A percentile compares a stretch with the other conserved stretches of the same genome.
Conservation (phyloP, 2,329 filamentous ascomycete species). For the Graphiopsis chlorocephala region DNA sequence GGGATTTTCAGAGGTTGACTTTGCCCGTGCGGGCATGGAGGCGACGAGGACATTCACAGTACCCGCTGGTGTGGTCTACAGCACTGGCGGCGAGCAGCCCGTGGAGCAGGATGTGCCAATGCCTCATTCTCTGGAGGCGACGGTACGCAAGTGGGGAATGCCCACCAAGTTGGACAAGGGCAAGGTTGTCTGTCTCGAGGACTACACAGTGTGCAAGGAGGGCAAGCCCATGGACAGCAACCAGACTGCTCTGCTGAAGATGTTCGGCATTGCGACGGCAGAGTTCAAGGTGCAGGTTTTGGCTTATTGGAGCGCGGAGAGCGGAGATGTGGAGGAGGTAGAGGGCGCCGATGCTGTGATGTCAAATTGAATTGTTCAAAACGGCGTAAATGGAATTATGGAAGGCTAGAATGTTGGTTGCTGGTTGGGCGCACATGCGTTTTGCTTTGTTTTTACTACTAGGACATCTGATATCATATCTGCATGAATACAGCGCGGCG, state of each 20-base stretch:
- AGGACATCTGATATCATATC: conserved; percentile 16
- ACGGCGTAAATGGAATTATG: conserved; percentile 8
- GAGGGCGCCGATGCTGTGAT: conserved; percentile 19
- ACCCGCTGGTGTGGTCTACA: conserved; percentile 78
- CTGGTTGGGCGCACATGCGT: conserved; percentile 14
- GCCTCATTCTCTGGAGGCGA: conserved; percentile 85
- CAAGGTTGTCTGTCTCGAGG: conserved; percentile 72
- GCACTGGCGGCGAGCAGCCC: conserved; percentile 73
- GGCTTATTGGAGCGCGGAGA: conserved; percentile 50
- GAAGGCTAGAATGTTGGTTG: conserved; percentile 9
- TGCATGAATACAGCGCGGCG: conserved; percentile 28
- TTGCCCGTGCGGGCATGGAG: conserved; percentile 78
- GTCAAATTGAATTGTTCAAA: conserved; percentile 11
- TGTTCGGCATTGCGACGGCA: conserved; percentile 85
- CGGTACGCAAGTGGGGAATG: conserved; percentile 82
- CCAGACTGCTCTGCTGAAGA: conserved; percentile 89
- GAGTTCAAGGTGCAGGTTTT: conserved; percentile 82
- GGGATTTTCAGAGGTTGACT: conserved; percentile 73
- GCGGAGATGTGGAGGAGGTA: conserved; percentile 34
- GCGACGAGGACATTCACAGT: conserved; percentile 75
- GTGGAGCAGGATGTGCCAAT: conserved; percentile 80
- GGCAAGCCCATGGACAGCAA: conserved; percentile 83
- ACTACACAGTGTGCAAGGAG: conserved; percentile 77
- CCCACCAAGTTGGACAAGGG: conserved; percentile 87
- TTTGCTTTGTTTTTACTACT: conserved; percentile 12